Base-by-base conservation (phyloP, 176 grass and related monocot genomes). In the Paspalum notatum region DNA sequence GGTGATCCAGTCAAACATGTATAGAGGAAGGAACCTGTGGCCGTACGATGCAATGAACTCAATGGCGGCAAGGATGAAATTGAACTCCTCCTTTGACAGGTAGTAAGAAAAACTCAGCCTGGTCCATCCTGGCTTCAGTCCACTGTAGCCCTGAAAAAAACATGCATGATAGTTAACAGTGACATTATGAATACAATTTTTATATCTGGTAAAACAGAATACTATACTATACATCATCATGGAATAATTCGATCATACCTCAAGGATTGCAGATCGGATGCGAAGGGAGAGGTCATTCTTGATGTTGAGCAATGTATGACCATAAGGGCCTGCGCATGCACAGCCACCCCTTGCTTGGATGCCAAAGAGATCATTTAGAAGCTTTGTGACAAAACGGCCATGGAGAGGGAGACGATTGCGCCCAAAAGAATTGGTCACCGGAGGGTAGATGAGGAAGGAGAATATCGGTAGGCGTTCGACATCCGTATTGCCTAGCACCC, bases 331-430 rank as follows among this genome's bases (percentile, higher is more conserved):
- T 9, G 94, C 91, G 6, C 94, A 97, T 0, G 91, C 85, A 20
- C 91, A 97, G 2, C 94, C 94, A 6, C 94, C 94, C 32, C 91
- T 90, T 1, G 91, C 89, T 54, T 97, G 94, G 66, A 97, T 88
- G 16, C 94, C 94, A 1, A 97, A 97, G 57, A 97, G 88, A 81
- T 94, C 94, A 6, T 89, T 94, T 0, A 97, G 74, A 64, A 97
- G 75, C 71, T 65, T 92, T 1, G 94, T 79, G 2, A 92, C 85
- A 6, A 94, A 94, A 11, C 94, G 87, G 5, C 94, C 89, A 9
- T 94, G 94, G 15, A 97, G 85, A 4, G 89, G 94, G 17, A 84
- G 76, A 1, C 9, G 56, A 39, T 39, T 72, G 41, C 13, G 27
- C 63, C 17, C 42, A 22, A 21, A 42, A 12, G 54, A 32, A 12